A percentile compares a stretch with the other conserved stretches of the same genome.
Evolutionary conservation across 2,329 filamentous ascomycete species (phyloP).

Genomic region (Domatiomyces catenatus): DNA sequence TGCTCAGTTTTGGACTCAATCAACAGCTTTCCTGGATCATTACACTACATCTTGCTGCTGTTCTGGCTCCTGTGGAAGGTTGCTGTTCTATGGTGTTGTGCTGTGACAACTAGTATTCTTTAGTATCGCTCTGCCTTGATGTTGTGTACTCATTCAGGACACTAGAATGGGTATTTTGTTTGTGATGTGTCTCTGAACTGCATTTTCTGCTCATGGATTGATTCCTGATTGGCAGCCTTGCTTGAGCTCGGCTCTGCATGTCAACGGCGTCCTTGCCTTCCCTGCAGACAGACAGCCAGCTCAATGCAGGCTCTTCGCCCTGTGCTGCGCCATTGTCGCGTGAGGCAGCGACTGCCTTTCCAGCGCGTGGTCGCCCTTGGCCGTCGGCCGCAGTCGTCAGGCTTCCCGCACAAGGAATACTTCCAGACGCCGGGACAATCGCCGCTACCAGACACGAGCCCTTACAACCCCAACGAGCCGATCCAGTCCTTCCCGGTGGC

Average conservation of each 20-base stretch:
- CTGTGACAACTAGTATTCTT: not conserved
- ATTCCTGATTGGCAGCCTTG: not conserved
- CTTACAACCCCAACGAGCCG: constrained; percentile 3
- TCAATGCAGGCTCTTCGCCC: constrained; percentile 11
- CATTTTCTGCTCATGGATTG: not conserved
- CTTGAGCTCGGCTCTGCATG: not conserved
- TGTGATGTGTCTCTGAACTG: not conserved
- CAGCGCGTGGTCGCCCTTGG: not conserved
- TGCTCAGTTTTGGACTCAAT: not conserved
- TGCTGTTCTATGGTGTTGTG: not conserved
- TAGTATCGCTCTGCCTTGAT: not conserved
- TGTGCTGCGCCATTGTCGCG: constrained; percentile 6
- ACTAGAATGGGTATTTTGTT: not conserved
- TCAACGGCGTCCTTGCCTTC: not conserved
- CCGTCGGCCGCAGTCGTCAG: constrained; percentile 9
- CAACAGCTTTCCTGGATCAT: not conserved
- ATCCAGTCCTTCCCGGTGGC: constrained; percentile 10
- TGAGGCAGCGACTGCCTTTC: not conserved
- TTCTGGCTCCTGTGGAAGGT: not conserved
- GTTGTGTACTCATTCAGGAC: not conserved
- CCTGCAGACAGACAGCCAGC: not conserved
- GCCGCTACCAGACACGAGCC: constrained; percentile 11
- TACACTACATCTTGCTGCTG: not conserved
- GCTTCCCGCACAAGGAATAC: constrained; percentile 18
- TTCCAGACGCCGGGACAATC: constrained; percentile 17